phyloP scores from a whole-genome alignment of 345 rosid genomes.

The Brassica napus region DNA sequence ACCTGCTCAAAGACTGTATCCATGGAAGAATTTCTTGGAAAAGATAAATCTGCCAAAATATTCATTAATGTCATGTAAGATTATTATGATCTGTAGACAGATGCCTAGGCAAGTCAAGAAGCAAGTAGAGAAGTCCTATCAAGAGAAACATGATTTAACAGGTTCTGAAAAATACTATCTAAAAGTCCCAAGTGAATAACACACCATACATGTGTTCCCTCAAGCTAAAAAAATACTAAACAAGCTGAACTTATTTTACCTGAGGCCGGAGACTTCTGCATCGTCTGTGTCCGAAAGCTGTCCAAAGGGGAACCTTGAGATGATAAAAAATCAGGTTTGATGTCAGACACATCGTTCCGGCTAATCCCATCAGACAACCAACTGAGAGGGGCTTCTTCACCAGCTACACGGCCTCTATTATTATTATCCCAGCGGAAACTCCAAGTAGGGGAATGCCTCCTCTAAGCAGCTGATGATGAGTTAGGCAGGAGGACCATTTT shows the following conservation, averaged over 20 bases:
- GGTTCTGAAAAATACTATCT: not conserved
- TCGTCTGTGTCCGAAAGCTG: conserved; percentile 49
- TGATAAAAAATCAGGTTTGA: not conserved
- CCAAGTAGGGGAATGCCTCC: not conserved
- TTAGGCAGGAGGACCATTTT: not conserved
- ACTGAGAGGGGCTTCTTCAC: not conserved
- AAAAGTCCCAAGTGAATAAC: not conserved
- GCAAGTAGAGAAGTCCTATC: conserved; percentile 13
- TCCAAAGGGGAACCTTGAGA: conserved; percentile 55
- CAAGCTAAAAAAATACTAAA: not conserved
- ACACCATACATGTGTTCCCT: not conserved
- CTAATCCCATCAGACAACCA: not conserved
- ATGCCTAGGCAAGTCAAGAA: conserved; percentile 1
- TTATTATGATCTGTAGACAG: conserved; percentile 13
- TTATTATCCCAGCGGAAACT: not conserved
- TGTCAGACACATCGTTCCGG: not conserved
- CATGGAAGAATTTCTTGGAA: conserved; percentile 60
- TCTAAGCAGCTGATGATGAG: not conserved
- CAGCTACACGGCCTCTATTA: not conserved
- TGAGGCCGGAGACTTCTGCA: conserved; percentile 81
- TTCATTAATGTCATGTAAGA: not conserved
- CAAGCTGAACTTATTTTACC: conserved; percentile 48
- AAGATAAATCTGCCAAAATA: conserved; percentile 62
- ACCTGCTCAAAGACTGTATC: conserved; percentile 74
- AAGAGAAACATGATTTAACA: too few relatives aligned